Conservation (phyloP, 2,329 filamentous ascomycete genomes). For the Penicillium expansum region DNA sequence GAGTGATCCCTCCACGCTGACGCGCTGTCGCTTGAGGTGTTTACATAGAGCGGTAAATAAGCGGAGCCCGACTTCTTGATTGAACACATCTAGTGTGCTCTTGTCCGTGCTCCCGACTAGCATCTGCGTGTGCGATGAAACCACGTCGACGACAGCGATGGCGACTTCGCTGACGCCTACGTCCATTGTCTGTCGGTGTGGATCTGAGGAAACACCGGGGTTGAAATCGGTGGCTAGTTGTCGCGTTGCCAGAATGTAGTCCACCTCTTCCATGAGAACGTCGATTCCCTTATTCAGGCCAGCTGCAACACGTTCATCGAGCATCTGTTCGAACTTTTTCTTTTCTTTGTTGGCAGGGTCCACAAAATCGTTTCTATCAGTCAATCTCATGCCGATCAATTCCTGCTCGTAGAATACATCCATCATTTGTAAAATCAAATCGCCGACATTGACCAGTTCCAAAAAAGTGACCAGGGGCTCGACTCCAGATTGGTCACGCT, state of each 20-base stretch:
- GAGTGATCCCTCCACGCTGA: constrained; percentile 84
- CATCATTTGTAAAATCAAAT: constrained; percentile 97
- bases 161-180: constrained; percentile 75
- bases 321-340: constrained; percentile 98
- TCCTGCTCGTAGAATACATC: constrained; percentile 99
- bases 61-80: constrained; percentile 90
- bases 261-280: constrained; percentile 96
- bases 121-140: constrained; percentile 88
- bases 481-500: constrained; percentile 68
- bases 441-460: constrained; percentile 95
- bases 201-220: constrained; percentile 51
- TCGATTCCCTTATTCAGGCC: constrained; percentile 97
- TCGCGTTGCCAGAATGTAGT: constrained; percentile 86
- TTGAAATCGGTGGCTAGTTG: constrained; percentile 90
- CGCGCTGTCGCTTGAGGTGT: constrained; percentile 91
- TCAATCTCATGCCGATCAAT: constrained; percentile 74
- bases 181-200: constrained; percentile 35
- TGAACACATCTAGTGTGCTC: constrained; percentile 97
- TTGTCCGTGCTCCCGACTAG: constrained; percentile 93
- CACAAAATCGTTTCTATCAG: constrained; percentile 90
- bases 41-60: constrained; percentile 93
- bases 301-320: constrained; percentile 92
- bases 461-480: constrained; percentile 93
- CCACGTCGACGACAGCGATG: constrained; percentile 74
- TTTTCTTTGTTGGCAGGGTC: constrained; percentile 90